These are phyloP conservation scores for Sphaerobolus stellatus DNA, from an alignment of 1,284 basidiomycete genomes.

Conservation along the genomic window DNA sequence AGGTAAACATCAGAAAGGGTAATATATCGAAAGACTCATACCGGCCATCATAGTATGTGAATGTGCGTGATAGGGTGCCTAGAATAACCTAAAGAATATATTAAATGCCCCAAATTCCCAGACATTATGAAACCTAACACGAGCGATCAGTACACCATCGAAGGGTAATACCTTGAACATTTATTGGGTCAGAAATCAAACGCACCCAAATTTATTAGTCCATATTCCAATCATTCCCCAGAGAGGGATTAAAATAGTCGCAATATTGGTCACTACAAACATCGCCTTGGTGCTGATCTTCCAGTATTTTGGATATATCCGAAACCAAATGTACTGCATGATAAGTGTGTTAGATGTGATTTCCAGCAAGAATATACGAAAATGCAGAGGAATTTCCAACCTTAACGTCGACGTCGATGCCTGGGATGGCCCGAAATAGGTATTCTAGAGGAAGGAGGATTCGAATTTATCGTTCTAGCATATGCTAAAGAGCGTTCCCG, in stretches of 20 bases:
- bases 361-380: background rate
- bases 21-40: slow-evolving; percentile 72
- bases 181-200: no score
- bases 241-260: slow-evolving; percentile 73
- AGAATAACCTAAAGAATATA: slow-evolving; percentile 75
- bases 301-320: slow-evolving; percentile 80
- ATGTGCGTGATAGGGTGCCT: slow-evolving; percentile 84
- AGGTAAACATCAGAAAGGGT: slow-evolving; percentile 64
- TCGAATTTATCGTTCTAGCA: slow-evolving; percentile 75
- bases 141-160: slow-evolving; percentile 16
- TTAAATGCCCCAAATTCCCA: slow-evolving; percentile 89
- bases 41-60: slow-evolving; percentile 85
- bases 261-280: slow-evolving; percentile 76
- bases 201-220: slow-evolving; percentile 72
- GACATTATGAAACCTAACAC: slow-evolving; percentile 69
- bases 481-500: slow-evolving; percentile 70
- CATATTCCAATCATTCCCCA: slow-evolving; percentile 89
- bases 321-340: slow-evolving; percentile 61
- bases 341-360: no score
- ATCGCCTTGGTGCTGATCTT: slow-evolving; percentile 76
- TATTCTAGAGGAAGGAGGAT: slow-evolving; percentile 73
- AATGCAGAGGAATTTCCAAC: slow-evolving; percentile 23
- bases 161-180: slow-evolving; percentile 13
- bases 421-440: slow-evolving; percentile 72
- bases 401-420: slow-evolving; percentile 64